These are phyloP conservation scores for Physcia stellaris DNA, from an alignment of 495 filamentous ascomycete genomes.

Conservation along the genomic window DNA sequence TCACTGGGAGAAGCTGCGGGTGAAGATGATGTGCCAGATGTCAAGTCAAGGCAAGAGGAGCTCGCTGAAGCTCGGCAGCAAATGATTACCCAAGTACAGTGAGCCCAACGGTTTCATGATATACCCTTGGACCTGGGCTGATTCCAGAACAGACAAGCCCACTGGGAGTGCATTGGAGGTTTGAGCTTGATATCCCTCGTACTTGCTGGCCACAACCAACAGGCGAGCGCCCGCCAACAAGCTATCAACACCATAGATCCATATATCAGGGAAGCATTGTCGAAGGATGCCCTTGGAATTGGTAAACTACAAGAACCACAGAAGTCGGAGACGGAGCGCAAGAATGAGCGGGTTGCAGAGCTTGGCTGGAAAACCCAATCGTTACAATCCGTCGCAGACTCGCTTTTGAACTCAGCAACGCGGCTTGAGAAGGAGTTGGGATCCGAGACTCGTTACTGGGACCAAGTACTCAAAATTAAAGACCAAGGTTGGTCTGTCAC, in stretches of 20 bases:
- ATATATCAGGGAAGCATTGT: slow-evolving; percentile 51
- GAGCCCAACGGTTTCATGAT: slow-evolving; percentile 9
- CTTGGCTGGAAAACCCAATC: slow-evolving; percentile 72
- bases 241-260: slow-evolving; percentile 56
- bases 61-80: slow-evolving; percentile 33
- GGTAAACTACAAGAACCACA: slow-evolving; percentile 50
- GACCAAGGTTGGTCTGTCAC: slow-evolving; percentile 76
- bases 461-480: slow-evolving; percentile 64
- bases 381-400: slow-evolving; percentile 59
- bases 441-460: slow-evolving; percentile 78
- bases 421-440: slow-evolving; percentile 62
- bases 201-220: slow-evolving; percentile 64
- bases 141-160: slow-evolving; percentile 54
- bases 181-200: slow-evolving; percentile 80
- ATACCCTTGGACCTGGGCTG: too few relatives aligned
- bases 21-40: slow-evolving; percentile 21
- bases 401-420: slow-evolving; percentile 55
- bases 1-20: slow-evolving; percentile 16
- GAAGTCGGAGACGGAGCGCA: slow-evolving; percentile 34
- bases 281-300: slow-evolving; percentile 61
- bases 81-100: slow-evolving; percentile 38
- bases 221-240: slow-evolving; percentile 45
- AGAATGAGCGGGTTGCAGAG: slow-evolving; percentile 42
- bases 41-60: slow-evolving; percentile 20
- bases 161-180: slow-evolving; percentile 49